Evolutionary conservation across 495 filamentous ascomycete genomes (phyloP), one percentile per base, ranked within the genome.

Genomic region (Podospora tetraspora): DNA sequence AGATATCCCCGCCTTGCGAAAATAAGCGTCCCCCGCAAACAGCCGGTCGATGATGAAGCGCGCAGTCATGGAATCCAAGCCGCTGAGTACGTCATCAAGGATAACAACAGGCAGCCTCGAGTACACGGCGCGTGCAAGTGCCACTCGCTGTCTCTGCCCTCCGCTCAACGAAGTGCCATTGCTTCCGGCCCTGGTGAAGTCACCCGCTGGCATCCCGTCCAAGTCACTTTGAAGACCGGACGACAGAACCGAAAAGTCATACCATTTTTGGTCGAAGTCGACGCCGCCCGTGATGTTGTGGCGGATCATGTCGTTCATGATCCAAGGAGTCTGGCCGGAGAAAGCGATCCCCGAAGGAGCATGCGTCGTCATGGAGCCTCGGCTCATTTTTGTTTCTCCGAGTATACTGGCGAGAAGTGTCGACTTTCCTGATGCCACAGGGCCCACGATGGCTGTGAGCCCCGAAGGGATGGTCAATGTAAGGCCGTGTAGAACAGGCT

Each of bases 71-170:
- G 80, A 72, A 21, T 91, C 89, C 19, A 90, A 76, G 3, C 86
- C 87, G 67, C 84, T 89, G 37, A 90, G 80, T 6, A 86, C 76
- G 70, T 91, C 77, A 56, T 79, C 77, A 3, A 79, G 66, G 9
- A 79, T 43, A 1, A 78, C 62, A 5, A 79, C 43, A 0, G 68
- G 29, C 3, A 64, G 68, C 25, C 67, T 68, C 11, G 71, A 66
- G 64, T 79, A 79, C 3, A 79, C 56, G 0, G 76, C 77, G 63
- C 78, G 68, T 2, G 77, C 76, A 6, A 81, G 56, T 0, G 76
- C 82, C 68, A 90, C 79, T 11, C 88, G 80, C 66, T 89, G 87
- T 68, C 83, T 85, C 68, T 91, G 89, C 0, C 89, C 89, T 9
- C 88, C 88, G 70, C 84, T 87, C 12, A 91, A 78, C 9, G 81